Base-by-base conservation (phyloP, 257 asterid species). In the Nemophila menziesii region DNA sequence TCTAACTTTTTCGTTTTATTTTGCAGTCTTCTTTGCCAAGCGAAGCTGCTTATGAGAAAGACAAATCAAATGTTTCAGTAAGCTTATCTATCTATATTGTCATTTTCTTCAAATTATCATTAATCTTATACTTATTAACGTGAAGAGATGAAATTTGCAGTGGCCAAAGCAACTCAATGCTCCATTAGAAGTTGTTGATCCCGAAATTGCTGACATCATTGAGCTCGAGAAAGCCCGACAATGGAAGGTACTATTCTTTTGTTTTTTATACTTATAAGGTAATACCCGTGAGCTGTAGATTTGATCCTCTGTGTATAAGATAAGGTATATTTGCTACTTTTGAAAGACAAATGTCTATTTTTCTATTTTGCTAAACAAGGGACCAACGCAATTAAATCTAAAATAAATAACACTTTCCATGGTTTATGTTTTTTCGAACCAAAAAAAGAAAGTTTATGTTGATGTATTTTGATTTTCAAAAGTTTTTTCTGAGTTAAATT, bases 171-270 rank as follows among this genome's bases (percentile, higher is more conserved):
- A 83, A 53, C 48, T 87, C 69, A 87, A 87, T 67, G 72, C 80
- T 50, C 79, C 92, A 3, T 56, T 87, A 50, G 89, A 83, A 26
- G 82, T 74, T 42, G 74, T 80, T 24, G 95, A 87, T 74, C 97
- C 93, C 29, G 92, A 87, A 76, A 64, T 87, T 64, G 80, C 92
- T 24, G 89, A 83, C 58, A 87, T 87, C 46, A 77, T 87, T 12
- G 97, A 87, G 89, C 95, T 39, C 15, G 97, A 87, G 65, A 87
- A 87, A 62, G 83, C 95, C 9, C 75, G 97, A 49, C 97, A 87
- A 69, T 87, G 97, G 97, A 87, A 87, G 95, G 97, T 83, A 47
- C n/a, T 44, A 12, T 24, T 16, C 10, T 11, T 42, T 21, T 42
- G 17, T 18, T 11, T 39, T 8, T 4, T 33, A 8, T 51, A 2